Evolutionary conservation across 164 flowering plant genomes (phyloP), one percentile per base, ranked within the genome.

Genomic region (Chloranthus sessilifolius): DNA sequence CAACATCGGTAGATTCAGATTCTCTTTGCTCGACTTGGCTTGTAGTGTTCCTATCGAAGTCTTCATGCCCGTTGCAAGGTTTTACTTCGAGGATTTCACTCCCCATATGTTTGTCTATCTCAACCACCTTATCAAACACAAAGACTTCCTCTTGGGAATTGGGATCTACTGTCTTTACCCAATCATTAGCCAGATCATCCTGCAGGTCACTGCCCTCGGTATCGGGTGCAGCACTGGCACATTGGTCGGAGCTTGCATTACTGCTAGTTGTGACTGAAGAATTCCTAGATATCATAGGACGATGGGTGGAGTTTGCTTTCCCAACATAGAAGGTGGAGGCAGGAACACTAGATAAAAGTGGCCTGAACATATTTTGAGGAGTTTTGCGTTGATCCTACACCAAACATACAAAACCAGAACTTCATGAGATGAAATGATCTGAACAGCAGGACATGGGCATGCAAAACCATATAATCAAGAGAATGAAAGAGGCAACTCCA

Each of bases 321-420:
- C 95, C 92, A 58, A 46, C 73, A 70, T 76, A 82, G 50, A 94
- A 81, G 8, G 95, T 73, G 43, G 92, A 65, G 56, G 83, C 79
- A 14, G 99, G 99, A 19, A 84, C 95, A 80, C 99, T 94, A 26
- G 95, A 84, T 47, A 88, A 64, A 39, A 94, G 89, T 46, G 99
- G 99, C 68, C 97, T 80, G 75, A 88, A 94, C 99, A 84, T 92
- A 61, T 75, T 86, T 53, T 75, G 99, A 44, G 94, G 92, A 58
- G 70, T 67, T 72, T 78, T 86, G 48, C 88, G 72, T 17, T 75
- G 71, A 61, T 92, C 96, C 99, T 88, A 57, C 71, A 72, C 12
- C 35, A 53, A 24, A 41, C 50, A n/a, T 12, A 49, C 35, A 38
- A 19, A 21, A 30, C 24, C 12, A 3, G 25, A 21, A 42, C 46